Conservation (phyloP, 2,329 filamentous ascomycete species). For the Botrytis fabae region DNA sequence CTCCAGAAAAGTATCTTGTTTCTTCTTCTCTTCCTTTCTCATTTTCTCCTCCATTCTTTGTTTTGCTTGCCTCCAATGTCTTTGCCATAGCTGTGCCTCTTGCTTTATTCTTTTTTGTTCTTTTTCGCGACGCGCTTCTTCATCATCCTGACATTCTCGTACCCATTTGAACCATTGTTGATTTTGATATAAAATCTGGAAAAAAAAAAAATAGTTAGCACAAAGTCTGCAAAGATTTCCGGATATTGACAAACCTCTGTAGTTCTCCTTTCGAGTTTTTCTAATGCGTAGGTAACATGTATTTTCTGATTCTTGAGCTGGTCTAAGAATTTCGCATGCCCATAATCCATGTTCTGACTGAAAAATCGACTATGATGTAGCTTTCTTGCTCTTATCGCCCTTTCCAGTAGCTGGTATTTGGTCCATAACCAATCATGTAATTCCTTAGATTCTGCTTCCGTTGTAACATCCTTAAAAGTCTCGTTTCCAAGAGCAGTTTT, state of each 20-base stretch:
- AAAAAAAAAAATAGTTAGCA: not conserved
- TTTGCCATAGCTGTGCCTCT: conserved; percentile 50
- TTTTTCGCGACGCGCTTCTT: conserved; percentile 48
- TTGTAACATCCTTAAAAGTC: conserved; percentile 44
- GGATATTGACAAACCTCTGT: conserved; percentile 41
- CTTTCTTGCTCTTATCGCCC: conserved; percentile 46
- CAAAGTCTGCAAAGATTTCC: not conserved
- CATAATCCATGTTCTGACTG: conserved; percentile 46
- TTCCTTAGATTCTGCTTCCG: conserved; percentile 43
- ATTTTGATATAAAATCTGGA: conserved; percentile 43
- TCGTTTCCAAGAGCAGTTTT: conserved; percentile 44
- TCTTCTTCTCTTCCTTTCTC: conserved; percentile 46
- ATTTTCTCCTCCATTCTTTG: conserved; percentile 44
- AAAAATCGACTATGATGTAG: conserved; percentile 48
- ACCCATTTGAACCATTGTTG: conserved; percentile 53
- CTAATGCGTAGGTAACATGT: conserved; percentile 41
- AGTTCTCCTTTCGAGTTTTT: conserved; percentile 46
- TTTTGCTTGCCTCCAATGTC: conserved; percentile 48
- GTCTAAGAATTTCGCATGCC: conserved; percentile 46
- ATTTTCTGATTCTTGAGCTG: conserved; percentile 42
- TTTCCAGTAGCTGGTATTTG: conserved; percentile 41
- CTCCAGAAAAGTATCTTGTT: conserved; percentile 48
- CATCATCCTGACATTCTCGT: conserved; percentile 46
- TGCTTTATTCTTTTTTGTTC: conserved; percentile 52
- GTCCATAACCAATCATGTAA: conserved; percentile 46